Percentiles rank a stretch among this genome's conserved stretches.
These are phyloP conservation scores for Delitschia confertaspora DNA, from an alignment of 495 filamentous ascomycete species.

Conservation along the genomic window DNA sequence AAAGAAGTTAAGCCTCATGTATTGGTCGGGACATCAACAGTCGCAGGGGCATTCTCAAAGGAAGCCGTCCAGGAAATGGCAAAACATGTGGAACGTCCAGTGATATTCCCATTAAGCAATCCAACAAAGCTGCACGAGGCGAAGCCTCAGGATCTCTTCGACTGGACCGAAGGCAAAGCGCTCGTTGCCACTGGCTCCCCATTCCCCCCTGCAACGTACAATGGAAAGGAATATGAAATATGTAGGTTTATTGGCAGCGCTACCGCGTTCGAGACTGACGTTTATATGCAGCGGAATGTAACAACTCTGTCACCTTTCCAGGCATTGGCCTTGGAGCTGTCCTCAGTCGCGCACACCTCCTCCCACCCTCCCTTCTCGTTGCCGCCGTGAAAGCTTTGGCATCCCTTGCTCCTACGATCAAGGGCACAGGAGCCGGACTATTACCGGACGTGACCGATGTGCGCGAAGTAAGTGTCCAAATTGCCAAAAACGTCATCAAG, in stretches of 20 bases:
- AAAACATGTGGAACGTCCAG: constrained; percentile 63
- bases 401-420: constrained; percentile 57
- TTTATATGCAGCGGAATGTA: constrained; percentile 60
- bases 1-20: constrained; percentile 69
- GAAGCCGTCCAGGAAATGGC: constrained; percentile 70
- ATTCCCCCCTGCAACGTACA: constrained; percentile 65
- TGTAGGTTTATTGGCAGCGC: constrained; percentile 33
- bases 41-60: constrained; percentile 69
- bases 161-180: constrained; percentile 69
- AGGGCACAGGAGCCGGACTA: constrained; percentile 48
- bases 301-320: constrained; percentile 81
- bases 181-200: constrained; percentile 82
- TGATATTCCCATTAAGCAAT: constrained; percentile 80
- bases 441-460: constrained; percentile 72
- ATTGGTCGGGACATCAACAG: constrained; percentile 75
- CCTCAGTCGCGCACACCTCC: constrained; percentile 49
- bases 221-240: constrained; percentile 56
- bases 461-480: constrained; percentile 63
- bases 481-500: constrained; percentile 71
- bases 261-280: not conserved
- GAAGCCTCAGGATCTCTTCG: constrained; percentile 61
- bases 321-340: constrained; percentile 77
- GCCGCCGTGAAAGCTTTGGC: constrained; percentile 68
- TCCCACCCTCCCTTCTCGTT: constrained; percentile 75
- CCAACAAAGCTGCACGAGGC: constrained; percentile 82